A percentile compares a stretch with the other conserved stretches of the same genome.
Conservation (phyloP, 2,329 filamentous ascomycete species). For the Helotiales sp. region DNA sequence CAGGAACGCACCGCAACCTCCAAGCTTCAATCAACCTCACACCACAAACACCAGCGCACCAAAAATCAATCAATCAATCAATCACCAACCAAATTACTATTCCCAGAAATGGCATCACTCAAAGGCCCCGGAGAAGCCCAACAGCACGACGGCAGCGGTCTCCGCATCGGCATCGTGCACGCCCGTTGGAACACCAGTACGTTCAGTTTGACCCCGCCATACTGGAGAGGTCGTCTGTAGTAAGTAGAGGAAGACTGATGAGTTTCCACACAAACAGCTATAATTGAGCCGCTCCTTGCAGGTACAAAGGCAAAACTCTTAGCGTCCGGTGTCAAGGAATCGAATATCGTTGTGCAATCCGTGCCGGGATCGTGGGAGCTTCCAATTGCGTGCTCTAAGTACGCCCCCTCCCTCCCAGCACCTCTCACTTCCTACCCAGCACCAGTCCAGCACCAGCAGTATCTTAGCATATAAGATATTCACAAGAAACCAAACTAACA, state of each 20-base stretch:
- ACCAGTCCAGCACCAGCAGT: background rate
- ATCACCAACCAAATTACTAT: background rate
- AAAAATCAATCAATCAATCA: background rate
- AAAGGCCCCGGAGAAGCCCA: constrained; percentile 68
- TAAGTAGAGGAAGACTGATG: background rate
- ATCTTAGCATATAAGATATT: too few species aligned
- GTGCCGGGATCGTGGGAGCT: constrained; percentile 96
- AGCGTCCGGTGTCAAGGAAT: constrained; percentile 78
- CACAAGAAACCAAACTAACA: background rate
- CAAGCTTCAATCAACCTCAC: constrained; percentile 18
- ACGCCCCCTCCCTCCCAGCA: constrained; percentile 9
- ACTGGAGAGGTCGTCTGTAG: background rate
- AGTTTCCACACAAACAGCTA: constrained; percentile 52
- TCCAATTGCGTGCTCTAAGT: constrained; percentile 74
- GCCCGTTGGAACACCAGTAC: constrained; percentile 83
- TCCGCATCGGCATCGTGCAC: constrained; percentile 94
- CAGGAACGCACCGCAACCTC: constrained; percentile 9
- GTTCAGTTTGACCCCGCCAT: constrained; percentile 23
- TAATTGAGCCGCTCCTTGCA: constrained; percentile 83
- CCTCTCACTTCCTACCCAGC: background rate
- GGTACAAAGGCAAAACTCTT: constrained; percentile 81
- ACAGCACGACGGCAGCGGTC: constrained; percentile 68
- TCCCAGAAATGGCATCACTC: constrained; percentile 38
- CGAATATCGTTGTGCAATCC: constrained; percentile 86
- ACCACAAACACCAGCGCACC: background rate